phyloP scores from a whole-genome alignment of 2,329 filamentous ascomycete genomes.

The Alternaria incomplexa region DNA sequence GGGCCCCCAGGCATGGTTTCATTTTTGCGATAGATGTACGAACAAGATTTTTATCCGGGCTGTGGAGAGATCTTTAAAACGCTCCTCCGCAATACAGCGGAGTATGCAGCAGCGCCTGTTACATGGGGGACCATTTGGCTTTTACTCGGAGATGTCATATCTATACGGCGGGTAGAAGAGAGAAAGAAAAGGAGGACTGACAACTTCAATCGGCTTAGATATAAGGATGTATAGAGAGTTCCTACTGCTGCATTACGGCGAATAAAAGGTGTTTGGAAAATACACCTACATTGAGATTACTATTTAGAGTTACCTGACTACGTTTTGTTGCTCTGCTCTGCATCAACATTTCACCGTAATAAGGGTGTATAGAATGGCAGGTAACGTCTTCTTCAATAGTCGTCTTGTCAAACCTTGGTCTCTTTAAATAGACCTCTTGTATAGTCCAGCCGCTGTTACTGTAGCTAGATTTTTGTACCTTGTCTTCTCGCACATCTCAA shows the following conservation, averaged over 20 bases:
- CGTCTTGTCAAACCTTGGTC: background rate
- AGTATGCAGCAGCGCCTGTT: background rate
- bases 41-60: background rate
- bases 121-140: background rate
- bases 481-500: background rate
- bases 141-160: background rate
- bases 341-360: no score
- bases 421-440: background rate
- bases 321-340: no score
- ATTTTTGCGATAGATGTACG: background rate
- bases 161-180: background rate
- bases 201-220: background rate
- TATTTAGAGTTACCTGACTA: no score
- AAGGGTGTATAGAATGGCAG: no score
- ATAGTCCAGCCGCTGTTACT: background rate
- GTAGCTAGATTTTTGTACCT: background rate
- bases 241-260: no score
- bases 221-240: no score
- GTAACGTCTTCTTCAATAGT: no score
- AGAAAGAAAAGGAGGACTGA: background rate
- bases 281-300: no score
- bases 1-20: background rate
- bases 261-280: no score
- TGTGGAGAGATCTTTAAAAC: no score
- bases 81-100: background rate